Evolutionary conservation across 345 rosid species (phyloP), one percentile per base, ranked within the genome.

Genomic region (Carallia brachiata): DNA sequence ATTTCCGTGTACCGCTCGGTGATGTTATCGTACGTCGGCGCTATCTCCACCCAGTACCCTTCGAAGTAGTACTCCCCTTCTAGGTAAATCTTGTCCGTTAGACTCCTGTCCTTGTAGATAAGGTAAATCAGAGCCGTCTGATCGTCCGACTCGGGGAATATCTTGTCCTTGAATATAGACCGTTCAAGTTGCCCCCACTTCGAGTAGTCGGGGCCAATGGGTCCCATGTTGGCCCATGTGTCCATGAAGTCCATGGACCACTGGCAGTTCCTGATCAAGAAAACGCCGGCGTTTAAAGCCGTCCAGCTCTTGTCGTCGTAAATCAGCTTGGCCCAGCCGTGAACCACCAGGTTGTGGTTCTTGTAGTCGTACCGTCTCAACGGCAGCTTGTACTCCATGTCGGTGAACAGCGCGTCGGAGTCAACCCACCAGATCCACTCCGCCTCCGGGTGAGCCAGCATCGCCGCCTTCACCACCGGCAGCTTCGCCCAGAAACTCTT

Each of bases 381-480:
- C 8, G 72, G 72, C 3, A 74, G 7, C 59, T 69, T 63, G 47
- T 52, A 74, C 47, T 61, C 78, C 73, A 74, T 68, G 34, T 68
- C 78, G 6, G 78, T 74, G 13, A 74, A 54, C 59, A 64, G 16
- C 17, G 78, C 78, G 30, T 74, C 73, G 8, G 73, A 39, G 47
- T 74, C 73, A 37, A 74, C 44, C 78, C 78, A 74, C 78, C 78
- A 68, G 32, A 74, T 61, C 72, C 71, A 74, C 69, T 74, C 78
- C 9, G 59, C 69, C 56, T 74, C 78, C 27, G 78, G 78, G 6
- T 69, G 73, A 4, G 73, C 67, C 34, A 69, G 16, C 73, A 74
- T 61, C 1, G 70, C 65, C 50, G 47, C 59, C 39, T 64, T 56
- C 6, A 69, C 57, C 36, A 47, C 27, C 28, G 78, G 78, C 10